phyloP scores from a whole-genome alignment of 2,329 filamentous ascomycete genomes.

The Metarhizium album region DNA sequence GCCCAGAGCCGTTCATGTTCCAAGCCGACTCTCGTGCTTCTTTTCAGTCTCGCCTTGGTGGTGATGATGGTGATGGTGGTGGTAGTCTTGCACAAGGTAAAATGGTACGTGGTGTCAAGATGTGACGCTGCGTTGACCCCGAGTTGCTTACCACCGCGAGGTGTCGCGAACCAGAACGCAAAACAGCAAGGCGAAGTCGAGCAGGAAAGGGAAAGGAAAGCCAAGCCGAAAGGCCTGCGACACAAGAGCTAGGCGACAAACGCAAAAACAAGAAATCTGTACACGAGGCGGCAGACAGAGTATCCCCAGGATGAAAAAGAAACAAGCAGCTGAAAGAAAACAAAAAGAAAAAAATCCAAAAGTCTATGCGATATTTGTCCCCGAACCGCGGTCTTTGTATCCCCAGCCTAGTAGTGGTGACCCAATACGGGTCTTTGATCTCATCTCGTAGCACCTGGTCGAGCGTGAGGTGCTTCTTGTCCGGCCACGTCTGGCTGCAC shows the following conservation, averaged over 20 bases:
- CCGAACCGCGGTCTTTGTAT: constrained; percentile 1
- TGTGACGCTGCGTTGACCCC: constrained; percentile 1
- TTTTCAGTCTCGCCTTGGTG: constrained; percentile 9
- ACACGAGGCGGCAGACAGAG: no score
- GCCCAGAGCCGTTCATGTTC: constrained; percentile 16
- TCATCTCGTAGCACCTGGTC: neutral
- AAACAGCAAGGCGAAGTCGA: constrained; percentile 5
- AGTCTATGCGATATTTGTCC: constrained; percentile 10
- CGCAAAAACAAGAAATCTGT: no score
- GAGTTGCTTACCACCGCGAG: neutral
- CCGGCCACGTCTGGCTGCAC: constrained; percentile 1
- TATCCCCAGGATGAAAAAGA: neutral
- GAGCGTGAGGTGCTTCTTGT: constrained; percentile 1
- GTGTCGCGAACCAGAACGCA: constrained; percentile 1
- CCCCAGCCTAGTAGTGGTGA: constrained; percentile 3
- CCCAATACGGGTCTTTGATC: neutral
- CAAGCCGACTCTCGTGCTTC: constrained; percentile 12
- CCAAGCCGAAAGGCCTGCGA: neutral
- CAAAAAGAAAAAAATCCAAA: constrained; percentile 4
- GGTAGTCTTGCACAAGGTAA: constrained; percentile 16
- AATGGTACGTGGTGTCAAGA: constrained; percentile 10
- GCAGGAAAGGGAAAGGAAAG: constrained; percentile 6
- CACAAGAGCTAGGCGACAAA: neutral
- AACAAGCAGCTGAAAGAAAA: neutral
- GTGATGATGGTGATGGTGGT: no score